These are phyloP conservation scores for Colletotrichum tofieldiae DNA, from an alignment of 2,329 filamentous ascomycete species.

Conservation along the genomic window DNA sequence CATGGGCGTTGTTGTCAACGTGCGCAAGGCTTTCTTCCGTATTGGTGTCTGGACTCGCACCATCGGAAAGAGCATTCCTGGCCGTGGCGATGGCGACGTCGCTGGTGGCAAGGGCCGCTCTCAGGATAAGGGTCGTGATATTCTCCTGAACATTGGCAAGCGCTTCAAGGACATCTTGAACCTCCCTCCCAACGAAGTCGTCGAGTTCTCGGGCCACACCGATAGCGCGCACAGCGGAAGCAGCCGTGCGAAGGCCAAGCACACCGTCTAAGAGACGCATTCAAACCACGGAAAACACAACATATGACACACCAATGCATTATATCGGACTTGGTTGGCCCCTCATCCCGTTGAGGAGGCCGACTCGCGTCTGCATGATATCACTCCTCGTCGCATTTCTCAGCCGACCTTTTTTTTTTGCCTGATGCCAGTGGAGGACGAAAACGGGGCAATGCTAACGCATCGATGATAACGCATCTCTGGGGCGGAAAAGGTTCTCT, in stretches of 20 bases:
- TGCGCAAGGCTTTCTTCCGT: slow-evolving; percentile 98
- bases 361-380: slow-evolving; percentile 32
- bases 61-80: slow-evolving; percentile 86
- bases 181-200: slow-evolving; percentile 80
- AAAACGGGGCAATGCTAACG: slow-evolving; percentile 35
- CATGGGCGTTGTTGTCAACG: slow-evolving; percentile 99
- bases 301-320: slow-evolving; percentile 34
- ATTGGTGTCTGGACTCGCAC: slow-evolving; percentile 98
- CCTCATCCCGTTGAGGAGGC: slow-evolving; percentile 27
- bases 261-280: slow-evolving; percentile 75
- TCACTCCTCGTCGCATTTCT: slow-evolving; percentile 40
- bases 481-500: slow-evolving; percentile 42
- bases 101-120: slow-evolving; percentile 84
- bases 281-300: slow-evolving; percentile 17
- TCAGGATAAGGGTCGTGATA: slow-evolving; percentile 86
- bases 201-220: slow-evolving; percentile 98
- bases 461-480: slow-evolving; percentile 42
- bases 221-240: slow-evolving; percentile 94
- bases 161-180: slow-evolving; percentile 95
- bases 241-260: slow-evolving; percentile 96
- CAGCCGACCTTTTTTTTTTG: slow-evolving; percentile 34
- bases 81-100: slow-evolving; percentile 80
- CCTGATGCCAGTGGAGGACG: slow-evolving; percentile 27
- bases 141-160: slow-evolving; percentile 86
- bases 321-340: slow-evolving; percentile 28